Evolutionary conservation across 2,329 filamentous ascomycete genomes (phyloP), one percentile per base, ranked within the genome.

Genomic region (Colletotrichum camelliae): DNA sequence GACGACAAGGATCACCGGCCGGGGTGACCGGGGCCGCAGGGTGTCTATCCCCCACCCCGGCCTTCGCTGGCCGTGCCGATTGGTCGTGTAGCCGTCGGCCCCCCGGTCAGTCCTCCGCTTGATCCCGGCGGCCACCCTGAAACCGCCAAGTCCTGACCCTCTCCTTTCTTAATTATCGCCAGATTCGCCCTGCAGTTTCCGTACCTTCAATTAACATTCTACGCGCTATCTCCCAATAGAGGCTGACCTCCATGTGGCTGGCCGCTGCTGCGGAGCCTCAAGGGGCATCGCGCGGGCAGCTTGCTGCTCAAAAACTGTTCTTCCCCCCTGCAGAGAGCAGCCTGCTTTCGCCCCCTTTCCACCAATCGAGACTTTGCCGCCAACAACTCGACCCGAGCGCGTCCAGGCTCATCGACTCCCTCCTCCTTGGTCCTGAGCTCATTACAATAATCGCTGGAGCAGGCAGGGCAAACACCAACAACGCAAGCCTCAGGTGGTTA

Each of bases 141-240:
- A 76, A 76, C 74, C 55, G 70, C 74, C 58, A 73, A 73, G 58
- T 76, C 74, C 70, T 73, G 70, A 74, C 70, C 64, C 74, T 55
- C 72, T 52, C 74, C 70, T 71, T 69, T 74, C 43, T 75, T 73
- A 69, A 76, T 73, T 73, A 73, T 72, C 62, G 13, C 57, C 57
- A 67, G 31, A 67, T 72, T 69, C 64, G 48, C 70, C 74, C 64
- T 76, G 70, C 64, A 64, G 55, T 16, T 33, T 72, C 64, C 55
- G 69, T n/a, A 62, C 33, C 58, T 55, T 72, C 48, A 76, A 73
- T 76, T 24, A 76, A 76, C 55, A 29, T 65, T 68, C 35, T 73
- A 76, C 74, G 64, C 74, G 70, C 74, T 52, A 76, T 68, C 48
- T 62, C 65, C 70, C 64, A 29, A 73, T 68, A 64, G 58, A 68